Conservation (phyloP, 108 stramenopile genomes). For the Cyclotella kingstonii region DNA sequence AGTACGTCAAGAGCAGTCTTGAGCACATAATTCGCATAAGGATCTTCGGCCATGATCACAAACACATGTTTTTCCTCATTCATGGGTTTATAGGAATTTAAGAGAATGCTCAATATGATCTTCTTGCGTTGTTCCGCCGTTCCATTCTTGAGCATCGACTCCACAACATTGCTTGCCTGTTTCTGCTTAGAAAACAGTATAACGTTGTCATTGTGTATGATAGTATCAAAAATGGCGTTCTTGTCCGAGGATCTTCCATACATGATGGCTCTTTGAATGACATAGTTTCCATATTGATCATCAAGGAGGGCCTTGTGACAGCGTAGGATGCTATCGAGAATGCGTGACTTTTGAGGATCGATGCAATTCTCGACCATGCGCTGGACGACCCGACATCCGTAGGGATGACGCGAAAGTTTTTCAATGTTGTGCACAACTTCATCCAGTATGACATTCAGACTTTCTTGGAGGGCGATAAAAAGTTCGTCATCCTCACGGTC, state of each 20-base stretch:
- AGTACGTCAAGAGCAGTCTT: slow-evolving; percentile 62
- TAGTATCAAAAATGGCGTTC: slow-evolving; percentile 57
- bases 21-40: slow-evolving; percentile 92
- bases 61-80: slow-evolving; percentile 28
- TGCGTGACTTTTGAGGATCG: slow-evolving; percentile 51
- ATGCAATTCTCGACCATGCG: slow-evolving; percentile 90
- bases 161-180: slow-evolving; percentile 96
- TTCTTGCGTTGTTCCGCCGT: slow-evolving; percentile 57
- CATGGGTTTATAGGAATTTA: neutral
- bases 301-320: slow-evolving; percentile 52
- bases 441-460: slow-evolving; percentile 85
- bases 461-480: slow-evolving; percentile 36
- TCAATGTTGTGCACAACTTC: slow-evolving; percentile 70
- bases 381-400: slow-evolving; percentile 92
- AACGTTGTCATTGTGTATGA: slow-evolving; percentile 61
- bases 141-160: slow-evolving; percentile 89
- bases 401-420: slow-evolving; percentile 82
- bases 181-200: slow-evolving; percentile 86
- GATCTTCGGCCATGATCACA: slow-evolving; percentile 85
- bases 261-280: slow-evolving; percentile 80
- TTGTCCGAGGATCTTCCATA: slow-evolving; percentile 68
- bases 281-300: slow-evolving; percentile 87
- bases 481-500: slow-evolving; percentile 29
- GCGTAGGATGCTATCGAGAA: slow-evolving; percentile 52
- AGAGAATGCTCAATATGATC: slow-evolving; percentile 62